These are phyloP conservation scores for Balakata baccata DNA, from an alignment of 345 rosid genomes.

Conservation along the genomic window DNA sequence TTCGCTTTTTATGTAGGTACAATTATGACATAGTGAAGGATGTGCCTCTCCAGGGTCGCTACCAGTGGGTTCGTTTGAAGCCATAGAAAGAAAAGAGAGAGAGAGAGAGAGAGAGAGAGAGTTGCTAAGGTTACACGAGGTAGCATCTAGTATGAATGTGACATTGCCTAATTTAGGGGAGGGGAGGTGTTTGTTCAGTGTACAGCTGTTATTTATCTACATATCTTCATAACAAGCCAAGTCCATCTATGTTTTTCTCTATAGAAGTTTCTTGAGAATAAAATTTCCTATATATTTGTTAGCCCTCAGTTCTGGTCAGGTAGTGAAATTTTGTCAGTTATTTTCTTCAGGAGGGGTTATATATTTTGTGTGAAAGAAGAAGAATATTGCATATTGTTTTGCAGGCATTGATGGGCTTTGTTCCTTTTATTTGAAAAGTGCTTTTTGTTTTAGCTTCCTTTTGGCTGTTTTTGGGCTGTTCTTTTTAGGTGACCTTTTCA, in stretches of 20 bases:
- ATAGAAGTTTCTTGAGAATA: not conserved
- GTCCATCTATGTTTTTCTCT: not conserved
- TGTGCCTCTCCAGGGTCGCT: slow-evolving; percentile 62
- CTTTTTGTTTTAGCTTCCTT: slow-evolving; percentile 30
- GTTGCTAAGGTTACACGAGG: slow-evolving; percentile 19
- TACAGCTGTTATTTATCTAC: slow-evolving; percentile 12
- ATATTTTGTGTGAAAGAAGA: not conserved
- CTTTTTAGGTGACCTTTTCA: not conserved
- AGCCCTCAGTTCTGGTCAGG: not conserved
- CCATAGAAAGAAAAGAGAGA: slow-evolving; percentile 14
- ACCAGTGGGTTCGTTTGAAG: slow-evolving; percentile 57
- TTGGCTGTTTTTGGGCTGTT: slow-evolving; percentile 17
- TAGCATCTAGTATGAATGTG: slow-evolving; percentile 14
- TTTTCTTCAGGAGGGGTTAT: slow-evolving; percentile 4
- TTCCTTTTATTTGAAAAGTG: slow-evolving; percentile 30
- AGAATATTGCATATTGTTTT: not conserved
- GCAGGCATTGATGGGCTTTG: slow-evolving; percentile 25
- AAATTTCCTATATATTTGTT: not conserved
- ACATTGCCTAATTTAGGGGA: slow-evolving; percentile 3
- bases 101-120: not conserved
- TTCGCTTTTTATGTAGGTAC: slow-evolving; percentile 49
- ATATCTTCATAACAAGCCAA: not conserved
- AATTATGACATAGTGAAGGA: slow-evolving; percentile 67
- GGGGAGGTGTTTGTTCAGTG: slow-evolving; percentile 7
- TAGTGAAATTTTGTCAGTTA: slow-evolving; percentile 5